These are phyloP conservation scores for Endoconidiophora laricicola DNA, from an alignment of 2,329 filamentous ascomycete species.

Conservation along the genomic window DNA sequence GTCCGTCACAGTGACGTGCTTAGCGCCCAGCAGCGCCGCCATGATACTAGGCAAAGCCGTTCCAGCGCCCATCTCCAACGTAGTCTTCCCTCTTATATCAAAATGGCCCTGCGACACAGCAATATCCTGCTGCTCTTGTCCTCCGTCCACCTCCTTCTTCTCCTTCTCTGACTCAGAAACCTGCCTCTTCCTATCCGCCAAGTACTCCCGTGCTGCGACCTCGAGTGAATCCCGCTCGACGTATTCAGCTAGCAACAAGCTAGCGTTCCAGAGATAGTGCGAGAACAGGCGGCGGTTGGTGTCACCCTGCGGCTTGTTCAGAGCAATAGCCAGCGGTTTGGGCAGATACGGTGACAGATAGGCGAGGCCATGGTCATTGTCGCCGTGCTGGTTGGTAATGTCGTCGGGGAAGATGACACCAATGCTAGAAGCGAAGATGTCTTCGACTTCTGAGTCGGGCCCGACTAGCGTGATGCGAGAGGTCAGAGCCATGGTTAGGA, in stretches of 20 bases:
- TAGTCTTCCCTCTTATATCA: slow-evolving; percentile 32
- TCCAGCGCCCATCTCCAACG: slow-evolving; percentile 53
- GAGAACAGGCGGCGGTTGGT: slow-evolving; percentile 45
- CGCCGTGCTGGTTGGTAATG: slow-evolving; percentile 48
- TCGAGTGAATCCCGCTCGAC: slow-evolving; percentile 32
- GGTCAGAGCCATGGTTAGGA: slow-evolving; percentile 28
- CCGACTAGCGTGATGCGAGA: slow-evolving; percentile 20
- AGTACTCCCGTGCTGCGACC: background rate
- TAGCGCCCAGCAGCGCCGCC: slow-evolving; percentile 30
- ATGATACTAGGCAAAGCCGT: slow-evolving; percentile 37
- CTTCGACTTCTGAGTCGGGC: slow-evolving; percentile 32
- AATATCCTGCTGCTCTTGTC: background rate
- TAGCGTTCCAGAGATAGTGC: slow-evolving; percentile 60
- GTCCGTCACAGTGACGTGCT: slow-evolving; percentile 43
- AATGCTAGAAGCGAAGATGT: slow-evolving; percentile 41
- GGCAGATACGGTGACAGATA: slow-evolving; percentile 40
- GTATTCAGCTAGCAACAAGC: slow-evolving; percentile 36
- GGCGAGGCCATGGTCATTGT: slow-evolving; percentile 37
- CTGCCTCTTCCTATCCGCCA: background rate
- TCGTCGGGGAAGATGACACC: slow-evolving; percentile 54
- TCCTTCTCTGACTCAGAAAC: slow-evolving; percentile 1
- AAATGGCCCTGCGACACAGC: slow-evolving; percentile 20
- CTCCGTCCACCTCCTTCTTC: background rate
- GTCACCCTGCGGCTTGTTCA: slow-evolving; percentile 33
- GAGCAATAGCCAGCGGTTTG: slow-evolving; percentile 26